A percentile compares a stretch with the other conserved stretches of the same genome.
phyloP scores from a whole-genome alignment of 2,329 filamentous ascomycete genomes.

The Clonostachys rosea region DNA sequence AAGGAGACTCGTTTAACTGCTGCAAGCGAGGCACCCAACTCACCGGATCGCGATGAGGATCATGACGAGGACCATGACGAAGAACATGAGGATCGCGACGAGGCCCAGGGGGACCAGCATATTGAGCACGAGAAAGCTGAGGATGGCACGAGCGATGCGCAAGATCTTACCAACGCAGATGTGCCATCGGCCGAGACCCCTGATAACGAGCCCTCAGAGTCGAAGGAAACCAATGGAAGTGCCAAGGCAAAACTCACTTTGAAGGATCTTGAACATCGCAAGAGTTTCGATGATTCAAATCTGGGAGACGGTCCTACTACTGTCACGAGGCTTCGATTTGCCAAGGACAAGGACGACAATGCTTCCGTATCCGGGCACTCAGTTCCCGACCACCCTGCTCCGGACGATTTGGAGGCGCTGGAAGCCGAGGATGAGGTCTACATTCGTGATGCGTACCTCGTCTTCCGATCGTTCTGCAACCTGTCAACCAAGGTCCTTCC shows the following conservation, averaged over 20 bases:
- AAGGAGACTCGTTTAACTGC: conserved; percentile 73
- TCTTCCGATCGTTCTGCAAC: conserved; percentile 97
- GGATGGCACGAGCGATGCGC: not conserved
- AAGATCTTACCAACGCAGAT: conserved; percentile 26
- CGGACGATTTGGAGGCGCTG: conserved; percentile 54
- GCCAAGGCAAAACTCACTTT: conserved; percentile 51
- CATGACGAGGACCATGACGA: too few species aligned
- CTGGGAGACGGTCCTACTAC: conserved; percentile 64
- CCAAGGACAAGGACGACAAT: conserved; percentile 24
- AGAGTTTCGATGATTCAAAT: conserved; percentile 65
- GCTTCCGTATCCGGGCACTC: conserved; percentile 48
- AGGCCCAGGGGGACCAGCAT: conserved; percentile 28
- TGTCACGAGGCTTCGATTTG: conserved; percentile 56
- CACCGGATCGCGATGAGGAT: too few species aligned
- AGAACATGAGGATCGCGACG: conserved; percentile 37
- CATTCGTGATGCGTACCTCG: conserved; percentile 92
- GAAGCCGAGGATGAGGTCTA: conserved; percentile 90
- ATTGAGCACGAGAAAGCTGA: too few species aligned
- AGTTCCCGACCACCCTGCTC: conserved; percentile 43
- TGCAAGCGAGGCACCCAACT: conserved; percentile 42
- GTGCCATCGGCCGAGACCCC: conserved; percentile 24
- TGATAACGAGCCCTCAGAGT: conserved; percentile 16
- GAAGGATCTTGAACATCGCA: conserved; percentile 63
- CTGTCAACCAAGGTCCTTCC: conserved; percentile 88
- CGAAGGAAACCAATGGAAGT: conserved; percentile 20